Conservation (phyloP, 2,329 filamentous ascomycete species). For the Aotearoamyces nothofagi region DNA sequence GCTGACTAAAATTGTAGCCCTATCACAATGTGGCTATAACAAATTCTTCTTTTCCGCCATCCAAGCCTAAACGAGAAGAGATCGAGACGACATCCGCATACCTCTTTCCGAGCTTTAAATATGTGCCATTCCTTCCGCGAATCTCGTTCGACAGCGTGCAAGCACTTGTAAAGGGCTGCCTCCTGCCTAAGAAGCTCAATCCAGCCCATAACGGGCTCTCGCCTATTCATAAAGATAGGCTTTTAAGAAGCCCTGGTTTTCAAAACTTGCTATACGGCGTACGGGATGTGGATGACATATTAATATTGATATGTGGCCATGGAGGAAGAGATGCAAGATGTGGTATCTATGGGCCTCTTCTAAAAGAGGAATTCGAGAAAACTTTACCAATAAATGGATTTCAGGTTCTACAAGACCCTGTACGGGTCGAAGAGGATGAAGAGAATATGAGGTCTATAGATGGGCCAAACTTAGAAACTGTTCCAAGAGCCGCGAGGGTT, state of each 20-base stretch:
- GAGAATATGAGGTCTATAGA: not conserved
- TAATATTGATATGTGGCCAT: conserved; percentile 84
- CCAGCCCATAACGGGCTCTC: conserved; percentile 40
- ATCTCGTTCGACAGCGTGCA: conserved; percentile 38
- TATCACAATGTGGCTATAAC: conserved; percentile 69
- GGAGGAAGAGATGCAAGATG: conserved; percentile 70
- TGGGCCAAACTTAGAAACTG: not conserved
- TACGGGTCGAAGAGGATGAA: conserved; percentile 9
- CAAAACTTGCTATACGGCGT: conserved; percentile 38
- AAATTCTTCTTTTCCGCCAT: conserved; percentile 58
- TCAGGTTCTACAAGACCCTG: conserved; percentile 30
- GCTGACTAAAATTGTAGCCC: conserved; percentile 38
- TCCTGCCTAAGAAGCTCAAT: conserved; percentile 49
- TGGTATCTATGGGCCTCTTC: conserved; percentile 61
- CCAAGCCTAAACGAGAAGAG: conserved; percentile 17
- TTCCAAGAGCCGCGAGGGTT: conserved; percentile 35
- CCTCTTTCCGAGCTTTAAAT: conserved; percentile 72
- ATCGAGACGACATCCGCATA: conserved; percentile 50
- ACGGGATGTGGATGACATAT: conserved; percentile 45
- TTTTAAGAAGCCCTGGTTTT: conserved; percentile 34
- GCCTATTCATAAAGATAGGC: conserved; percentile 37
- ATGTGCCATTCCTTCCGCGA: conserved; percentile 56
- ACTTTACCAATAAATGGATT: conserved; percentile 36
- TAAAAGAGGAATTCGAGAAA: conserved; percentile 54
- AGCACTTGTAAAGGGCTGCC: conserved; percentile 46